Evolutionary conservation across 1,284 basidiomycete genomes (phyloP), one percentile per base, ranked within the genome.

Genomic region (Moesziomyces sp.): DNA sequence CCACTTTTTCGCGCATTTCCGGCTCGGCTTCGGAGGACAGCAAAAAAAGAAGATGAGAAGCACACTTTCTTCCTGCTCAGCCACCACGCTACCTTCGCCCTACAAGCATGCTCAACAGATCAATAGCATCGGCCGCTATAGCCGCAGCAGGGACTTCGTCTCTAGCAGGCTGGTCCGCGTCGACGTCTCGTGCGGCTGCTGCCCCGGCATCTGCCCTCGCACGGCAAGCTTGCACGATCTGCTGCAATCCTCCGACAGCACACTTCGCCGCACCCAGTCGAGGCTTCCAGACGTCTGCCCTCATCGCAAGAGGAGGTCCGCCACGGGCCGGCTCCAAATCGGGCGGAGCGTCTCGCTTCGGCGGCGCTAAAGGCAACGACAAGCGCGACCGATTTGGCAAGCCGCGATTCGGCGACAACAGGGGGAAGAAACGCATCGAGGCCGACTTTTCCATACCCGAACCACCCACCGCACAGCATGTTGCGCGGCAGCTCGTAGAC

Each of bases 381-480:
- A 47, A 43, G 38, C 50, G 43, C 45, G 18, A 14, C 16, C 52
- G 52, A 0, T 55, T 52, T 42, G 19, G 16, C 52, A 69, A 58
- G 28, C 48, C 30, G 6, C 52, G 19, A 19, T 69, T 59, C 38
- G 21, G 5, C 23, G 51, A 14, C 30, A 16, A 6, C 28, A 30
- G 11, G 24, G 3, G 4, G 23, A 54, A n/a, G 18, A 24, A 8
- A 58, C 53, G 35, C 11, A 11, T 40, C 16, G 30, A 59, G 19
- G 66, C 44, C 26, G 58, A 69, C 30, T 69, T 69, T 26, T 56
- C 52, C 7, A 46, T 44, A 6, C 64, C 70, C 2, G 47, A 59
- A 3, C 57, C 64, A 1, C 64, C 64, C 3, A 64, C 64, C 2
- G 64, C 52, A 1, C 70, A 67, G 26, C 48, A 63, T 13, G 70